These are phyloP conservation scores for Cyathus striatus DNA, from an alignment of 768 basidiomycete genomes.

Conservation along the genomic window DNA sequence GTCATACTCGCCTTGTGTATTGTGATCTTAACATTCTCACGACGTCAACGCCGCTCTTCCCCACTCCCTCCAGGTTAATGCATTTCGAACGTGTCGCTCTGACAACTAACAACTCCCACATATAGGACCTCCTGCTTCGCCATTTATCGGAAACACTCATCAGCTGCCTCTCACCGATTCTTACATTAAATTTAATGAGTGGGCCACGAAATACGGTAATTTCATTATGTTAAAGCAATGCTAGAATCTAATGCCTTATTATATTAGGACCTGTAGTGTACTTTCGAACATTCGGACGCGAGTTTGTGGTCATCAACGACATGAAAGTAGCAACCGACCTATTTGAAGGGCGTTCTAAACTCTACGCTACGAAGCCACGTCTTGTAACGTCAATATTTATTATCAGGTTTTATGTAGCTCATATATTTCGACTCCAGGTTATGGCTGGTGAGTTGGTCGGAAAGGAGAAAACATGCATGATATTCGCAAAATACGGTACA, in stretches of 20 bases:
- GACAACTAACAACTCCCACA: too few relatives aligned
- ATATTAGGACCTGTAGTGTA: background rate
- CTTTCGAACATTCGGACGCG: background rate
- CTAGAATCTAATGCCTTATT: background rate
- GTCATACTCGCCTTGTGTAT: too few relatives aligned
- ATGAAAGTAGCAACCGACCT: background rate
- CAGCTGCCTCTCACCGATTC: background rate
- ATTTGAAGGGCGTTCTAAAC: background rate
- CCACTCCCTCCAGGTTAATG: too few relatives aligned
- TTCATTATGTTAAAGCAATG: background rate
- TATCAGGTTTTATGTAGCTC: too few relatives aligned
- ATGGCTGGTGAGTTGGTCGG: background rate
- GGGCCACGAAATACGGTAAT: background rate
- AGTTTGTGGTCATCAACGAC: background rate
- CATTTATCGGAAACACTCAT: background rate
- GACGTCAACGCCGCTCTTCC: too few relatives aligned
- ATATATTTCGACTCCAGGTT: too few relatives aligned
- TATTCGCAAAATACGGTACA: background rate
- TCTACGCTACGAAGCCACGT: background rate
- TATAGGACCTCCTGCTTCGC: background rate
- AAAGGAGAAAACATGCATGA: background rate
- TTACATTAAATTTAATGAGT: background rate
- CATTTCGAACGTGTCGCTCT: too few relatives aligned
- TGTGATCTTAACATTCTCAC: too few relatives aligned
- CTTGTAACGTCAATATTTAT: too few relatives aligned